These are phyloP conservation scores for Solanum phureja DNA, from an alignment of 257 asterid species.

Conservation along the genomic window DNA sequence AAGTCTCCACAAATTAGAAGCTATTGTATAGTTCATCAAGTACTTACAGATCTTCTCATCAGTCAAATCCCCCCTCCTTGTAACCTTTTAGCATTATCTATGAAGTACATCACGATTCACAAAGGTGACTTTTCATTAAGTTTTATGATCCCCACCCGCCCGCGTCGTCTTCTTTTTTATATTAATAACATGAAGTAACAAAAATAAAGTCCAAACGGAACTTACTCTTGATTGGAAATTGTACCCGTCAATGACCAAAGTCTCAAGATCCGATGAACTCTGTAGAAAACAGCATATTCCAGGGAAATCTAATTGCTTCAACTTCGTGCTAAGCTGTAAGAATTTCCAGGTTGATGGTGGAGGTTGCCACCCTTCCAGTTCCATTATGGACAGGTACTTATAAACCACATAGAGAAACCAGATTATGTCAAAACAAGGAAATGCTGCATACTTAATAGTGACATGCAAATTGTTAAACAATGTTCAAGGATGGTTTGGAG, in stretches of 20 bases:
- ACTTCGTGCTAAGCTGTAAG: neutral
- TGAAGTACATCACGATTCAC: too few species aligned
- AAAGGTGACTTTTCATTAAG: too few species aligned
- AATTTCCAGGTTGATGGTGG: neutral
- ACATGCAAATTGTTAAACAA: neutral
- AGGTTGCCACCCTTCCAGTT: neutral
- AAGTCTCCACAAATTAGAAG: too few species aligned
- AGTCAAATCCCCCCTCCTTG: too few species aligned
- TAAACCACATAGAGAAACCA: neutral
- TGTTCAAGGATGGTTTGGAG: neutral
- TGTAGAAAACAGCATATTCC: neutral
- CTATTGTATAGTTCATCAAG: too few species aligned
- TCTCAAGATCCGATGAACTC: neutral
- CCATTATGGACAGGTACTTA: neutral
- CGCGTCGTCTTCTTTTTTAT: too few species aligned
- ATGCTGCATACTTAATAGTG: neutral
- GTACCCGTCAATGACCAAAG: neutral
- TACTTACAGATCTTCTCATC: too few species aligned
- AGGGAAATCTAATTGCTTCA: neutral
- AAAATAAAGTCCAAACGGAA: too few species aligned
- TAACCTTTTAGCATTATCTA: too few species aligned
- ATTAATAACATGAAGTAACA: too few species aligned
- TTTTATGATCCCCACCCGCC: too few species aligned
- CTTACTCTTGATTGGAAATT: neutral
- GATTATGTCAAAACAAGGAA: neutral